A percentile compares a stretch with the other conserved stretches of the same genome.
phyloP scores from a whole-genome alignment of 768 basidiomycete genomes.

The Russula dissimulans region DNA sequence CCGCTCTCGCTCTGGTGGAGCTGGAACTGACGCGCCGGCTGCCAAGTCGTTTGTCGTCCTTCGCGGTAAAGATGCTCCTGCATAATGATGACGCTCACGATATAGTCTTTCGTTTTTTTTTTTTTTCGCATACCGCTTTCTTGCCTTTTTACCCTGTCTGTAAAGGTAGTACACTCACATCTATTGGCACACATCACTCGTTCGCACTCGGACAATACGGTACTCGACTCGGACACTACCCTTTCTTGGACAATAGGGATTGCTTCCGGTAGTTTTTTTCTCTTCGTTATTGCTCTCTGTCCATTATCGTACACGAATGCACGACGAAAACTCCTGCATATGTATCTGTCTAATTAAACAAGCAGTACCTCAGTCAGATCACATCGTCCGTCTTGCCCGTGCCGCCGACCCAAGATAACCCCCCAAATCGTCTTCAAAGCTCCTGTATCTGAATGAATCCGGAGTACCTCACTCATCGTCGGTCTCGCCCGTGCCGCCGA shows the following conservation, averaged over 20 bases:
- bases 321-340: neutral
- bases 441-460: slow-evolving; percentile 31
- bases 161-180: slow-evolving; percentile 2
- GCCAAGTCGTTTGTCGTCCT: slow-evolving; percentile 52
- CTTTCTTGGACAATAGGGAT: neutral
- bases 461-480: slow-evolving; percentile 23
- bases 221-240: too few species aligned
- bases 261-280: neutral
- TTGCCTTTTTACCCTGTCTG: neutral
- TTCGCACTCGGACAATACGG: neutral
- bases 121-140: neutral
- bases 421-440: slow-evolving; percentile 63
- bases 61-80: slow-evolving; percentile 35
- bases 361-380: slow-evolving; percentile 11
- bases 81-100: neutral
- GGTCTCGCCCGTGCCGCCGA: slow-evolving; percentile 45
- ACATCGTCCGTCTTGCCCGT: slow-evolving; percentile 29
- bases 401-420: slow-evolving; percentile 74
- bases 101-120: neutral
- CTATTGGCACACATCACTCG: neutral
- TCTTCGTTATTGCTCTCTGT: neutral
- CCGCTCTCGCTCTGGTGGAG: neutral
- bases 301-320: neutral
- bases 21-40: neutral
- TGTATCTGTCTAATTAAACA: slow-evolving; percentile 12